phyloP scores from a whole-genome alignment of 768 basidiomycete genomes.

The Mycena alexandri region DNA sequence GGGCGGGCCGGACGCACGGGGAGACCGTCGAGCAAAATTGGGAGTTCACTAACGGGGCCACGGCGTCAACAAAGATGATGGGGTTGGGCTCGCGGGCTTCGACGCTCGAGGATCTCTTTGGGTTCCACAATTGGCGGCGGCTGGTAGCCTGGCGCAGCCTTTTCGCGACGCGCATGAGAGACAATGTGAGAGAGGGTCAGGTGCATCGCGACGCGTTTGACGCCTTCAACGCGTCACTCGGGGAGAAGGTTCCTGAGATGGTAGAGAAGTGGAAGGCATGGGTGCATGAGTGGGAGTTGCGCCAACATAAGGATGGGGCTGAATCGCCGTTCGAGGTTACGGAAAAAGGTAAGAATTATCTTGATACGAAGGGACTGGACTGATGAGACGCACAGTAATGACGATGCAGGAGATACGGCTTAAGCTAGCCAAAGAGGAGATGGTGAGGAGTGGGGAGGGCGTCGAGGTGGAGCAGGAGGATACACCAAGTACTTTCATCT shows the following conservation, averaged over 20 bases:
- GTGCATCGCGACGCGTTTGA: slow-evolving; percentile 13
- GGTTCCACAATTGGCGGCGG: slow-evolving; percentile 4
- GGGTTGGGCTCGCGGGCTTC: background rate
- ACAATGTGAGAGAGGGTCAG: too few relatives aligned
- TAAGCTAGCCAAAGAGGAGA: slow-evolving; percentile 5
- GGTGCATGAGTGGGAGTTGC: slow-evolving; percentile 7
- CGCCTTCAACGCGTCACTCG: slow-evolving; percentile 3
- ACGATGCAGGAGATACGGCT: background rate
- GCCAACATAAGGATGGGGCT: background rate
- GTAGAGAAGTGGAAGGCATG: background rate
- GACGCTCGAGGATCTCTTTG: slow-evolving; percentile 10
- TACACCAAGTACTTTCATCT: slow-evolving; percentile 3
- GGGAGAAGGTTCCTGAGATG: too few relatives aligned
- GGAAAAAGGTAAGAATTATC: slow-evolving; percentile 17
- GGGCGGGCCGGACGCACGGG: too few relatives aligned
- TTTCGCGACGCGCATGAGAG: slow-evolving; percentile 2
- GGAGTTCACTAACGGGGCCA: too few relatives aligned
- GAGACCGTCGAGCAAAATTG: too few relatives aligned
- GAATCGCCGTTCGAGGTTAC: too few relatives aligned
- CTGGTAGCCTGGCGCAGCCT: slow-evolving; percentile 3
- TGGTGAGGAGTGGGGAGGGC: slow-evolving; percentile 5
- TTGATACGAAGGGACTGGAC: too few relatives aligned
- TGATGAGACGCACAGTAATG: background rate
- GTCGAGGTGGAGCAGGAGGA: too few relatives aligned
- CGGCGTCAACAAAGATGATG: slow-evolving; percentile 4